Evolutionary conservation across 768 basidiomycete species (phyloP).

Genomic region (Suillus decipiens): DNA sequence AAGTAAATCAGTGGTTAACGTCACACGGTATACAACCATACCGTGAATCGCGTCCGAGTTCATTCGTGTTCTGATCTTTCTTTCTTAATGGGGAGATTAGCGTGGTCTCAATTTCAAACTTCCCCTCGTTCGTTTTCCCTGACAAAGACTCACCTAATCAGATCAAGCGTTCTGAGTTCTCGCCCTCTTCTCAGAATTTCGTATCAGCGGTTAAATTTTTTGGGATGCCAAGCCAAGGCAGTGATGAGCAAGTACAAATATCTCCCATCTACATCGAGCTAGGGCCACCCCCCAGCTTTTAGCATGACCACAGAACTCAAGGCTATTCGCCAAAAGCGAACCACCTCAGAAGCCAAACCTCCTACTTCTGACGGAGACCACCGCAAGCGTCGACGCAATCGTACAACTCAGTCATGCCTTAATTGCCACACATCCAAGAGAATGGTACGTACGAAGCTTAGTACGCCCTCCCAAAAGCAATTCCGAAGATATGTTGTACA

Average conservation of each 20-base stretch:
- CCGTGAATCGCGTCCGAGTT: constrained; percentile 19
- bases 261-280: constrained; percentile 14
- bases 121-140: constrained; percentile 18
- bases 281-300: background rate
- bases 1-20: background rate
- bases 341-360: constrained; percentile 27
- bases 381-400: constrained; percentile 64
- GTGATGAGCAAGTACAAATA: constrained; percentile 30
- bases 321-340: constrained; percentile 33
- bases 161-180: constrained; percentile 14
- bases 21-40: background rate
- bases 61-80: constrained; percentile 21
- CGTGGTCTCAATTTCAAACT: constrained; percentile 10
- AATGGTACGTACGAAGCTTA: constrained; percentile 47
- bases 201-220: constrained; percentile 12
- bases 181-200: constrained; percentile 4
- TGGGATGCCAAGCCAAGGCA: constrained; percentile 22
- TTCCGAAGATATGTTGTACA: background rate
- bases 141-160: constrained; percentile 12
- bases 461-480: background rate
- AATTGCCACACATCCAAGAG: constrained; percentile 76
- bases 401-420: constrained; percentile 72
- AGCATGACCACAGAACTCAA: constrained; percentile 31
- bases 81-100: constrained; percentile 21
- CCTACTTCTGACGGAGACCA: constrained; percentile 51